Conservation (phyloP, 2,329 filamentous ascomycete genomes). For the Calonectria crousiana region DNA sequence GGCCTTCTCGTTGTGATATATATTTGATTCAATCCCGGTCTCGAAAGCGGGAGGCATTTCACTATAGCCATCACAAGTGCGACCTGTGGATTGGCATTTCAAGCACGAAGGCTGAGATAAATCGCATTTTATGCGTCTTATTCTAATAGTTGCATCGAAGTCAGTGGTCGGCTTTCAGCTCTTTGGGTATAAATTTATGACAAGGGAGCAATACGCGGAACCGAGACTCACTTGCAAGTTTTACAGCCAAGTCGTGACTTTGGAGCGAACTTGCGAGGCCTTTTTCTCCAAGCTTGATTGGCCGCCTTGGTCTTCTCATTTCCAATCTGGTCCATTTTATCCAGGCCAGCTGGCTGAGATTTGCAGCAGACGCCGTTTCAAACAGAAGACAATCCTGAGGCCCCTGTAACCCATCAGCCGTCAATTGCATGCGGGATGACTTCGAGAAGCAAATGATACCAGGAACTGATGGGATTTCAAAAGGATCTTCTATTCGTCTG, state of each 20-base stretch:
- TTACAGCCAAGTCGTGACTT: slow-evolving; percentile 55
- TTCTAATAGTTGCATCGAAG: slow-evolving; percentile 39
- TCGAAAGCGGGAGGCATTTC: slow-evolving; percentile 23
- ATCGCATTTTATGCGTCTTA: slow-evolving; percentile 54
- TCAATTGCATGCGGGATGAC: background rate
- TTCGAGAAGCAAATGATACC: background rate
- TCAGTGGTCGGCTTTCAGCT: slow-evolving; percentile 28
- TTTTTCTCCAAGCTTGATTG: slow-evolving; percentile 52
- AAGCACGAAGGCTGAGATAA: slow-evolving; percentile 48
- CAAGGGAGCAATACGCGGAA: background rate
- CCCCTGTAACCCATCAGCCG: background rate
- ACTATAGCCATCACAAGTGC: slow-evolving; percentile 52
- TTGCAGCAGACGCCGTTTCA: background rate
- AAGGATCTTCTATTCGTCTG: background rate
- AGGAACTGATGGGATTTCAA: background rate
- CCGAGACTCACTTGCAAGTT: slow-evolving; percentile 54
- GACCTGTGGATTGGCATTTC: slow-evolving; percentile 53
- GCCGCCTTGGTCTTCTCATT: slow-evolving; percentile 30
- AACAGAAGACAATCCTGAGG: background rate
- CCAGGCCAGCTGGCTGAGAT: background rate
- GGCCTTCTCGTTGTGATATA: background rate
- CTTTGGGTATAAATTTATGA: slow-evolving; percentile 18
- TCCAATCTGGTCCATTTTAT: slow-evolving; percentile 19
- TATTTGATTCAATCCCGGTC: background rate
- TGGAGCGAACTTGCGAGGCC: slow-evolving; percentile 52